Base-by-base conservation (phyloP, 192 early-diverging fungal species). In the Tieghemiomyces parasiticus region DNA sequence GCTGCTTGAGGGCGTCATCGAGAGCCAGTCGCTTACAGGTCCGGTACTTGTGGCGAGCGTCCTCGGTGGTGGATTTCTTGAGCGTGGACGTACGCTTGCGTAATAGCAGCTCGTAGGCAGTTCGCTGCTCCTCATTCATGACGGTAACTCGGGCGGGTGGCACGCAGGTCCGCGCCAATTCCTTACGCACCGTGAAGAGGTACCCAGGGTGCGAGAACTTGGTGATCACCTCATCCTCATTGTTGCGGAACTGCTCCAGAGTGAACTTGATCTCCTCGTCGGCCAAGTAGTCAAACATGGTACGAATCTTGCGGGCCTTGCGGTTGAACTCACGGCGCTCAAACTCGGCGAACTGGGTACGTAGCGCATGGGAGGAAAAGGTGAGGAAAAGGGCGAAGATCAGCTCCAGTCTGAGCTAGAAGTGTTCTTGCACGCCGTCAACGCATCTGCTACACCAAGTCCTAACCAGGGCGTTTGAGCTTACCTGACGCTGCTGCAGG, bases 191-290 rank as follows among this genome's bases (percentile, higher is more conserved):
- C 61, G 71, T 76, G 56, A 74, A 60, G 61, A 88, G 62, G 63
- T 93, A 90, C 2, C 85, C 85, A 12, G 74, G 76, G 29, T 83
- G 77, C 42, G 89, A 88, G 54, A 94, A 81, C 60, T 88, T 83
- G 44, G 85, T 77, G 65, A 96, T 90, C n/a, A 83, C 82, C 65
- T 91, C 81, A 54, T 95, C 92, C 76, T 93, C 92, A 55, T 96
- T 86, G 62, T 91, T 77, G 28, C 73, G 73, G 63, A 82, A 82
- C 63, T 93, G 87, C 59, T 77, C 74, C 16, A 93, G 67, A 31
- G 89, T 85, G 55, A 86, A 80, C 60, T 85, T 76, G 48, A 97
- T 89, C 74, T 97, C 93, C 59, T 93, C 90, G 35, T 76, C 73
- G 9, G 74, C 72, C 33, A 97, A 62, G 67, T 90, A 89, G 29